Evolutionary conservation across 2,329 filamentous ascomycete species (phyloP), one percentile per base, ranked within the genome.

Genomic region (Fusarium nodosum): DNA sequence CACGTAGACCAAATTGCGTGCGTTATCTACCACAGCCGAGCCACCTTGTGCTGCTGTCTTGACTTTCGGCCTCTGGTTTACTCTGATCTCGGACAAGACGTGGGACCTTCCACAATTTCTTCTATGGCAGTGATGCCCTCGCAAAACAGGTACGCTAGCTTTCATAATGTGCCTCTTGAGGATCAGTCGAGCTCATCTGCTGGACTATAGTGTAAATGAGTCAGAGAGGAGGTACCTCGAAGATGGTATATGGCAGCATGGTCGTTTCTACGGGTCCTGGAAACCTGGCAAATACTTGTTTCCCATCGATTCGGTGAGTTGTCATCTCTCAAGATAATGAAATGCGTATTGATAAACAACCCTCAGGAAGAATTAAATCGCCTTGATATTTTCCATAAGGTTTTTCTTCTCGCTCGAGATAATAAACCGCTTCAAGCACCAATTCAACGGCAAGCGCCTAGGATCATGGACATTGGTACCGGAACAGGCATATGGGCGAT

Each of bases 401-500:
- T 95, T 71, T 91, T 94, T 74, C 83, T 85, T 18, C 86, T 91
- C 22, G 88, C 88, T 51, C 88, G 91, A 67, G 82, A 85, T 38
- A 78, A 84, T 3, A 72, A 72, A 33, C 68, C 76, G 3, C 74
- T 78, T 58, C 57, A 68, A 56, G 30, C 58, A 64, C 57, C 67
- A 41, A 33, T 67, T 73, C 26, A 56, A 47, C 54, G 64, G 28
- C 42, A 61, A 64, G 22, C 64, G 56, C 47, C 75, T 31, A 79
- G 82, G 52, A 84, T 91, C 48, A 76, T 91, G 42, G 89, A 91
- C 74, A 77, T 97, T 56, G 95, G 94, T 42, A 94, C 91, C 68
- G 95, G 94, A 22, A 97, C 93, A 1, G 94, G 93, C 39, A 95
- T 97, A 65, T 98, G 95, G 95, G 88, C 91, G 41, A 92, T 97